Evolutionary conservation across 2,329 filamentous ascomycete species (phyloP), one percentile per base, ranked within the genome.

Genomic region (Pseudocercospora ulei): DNA sequence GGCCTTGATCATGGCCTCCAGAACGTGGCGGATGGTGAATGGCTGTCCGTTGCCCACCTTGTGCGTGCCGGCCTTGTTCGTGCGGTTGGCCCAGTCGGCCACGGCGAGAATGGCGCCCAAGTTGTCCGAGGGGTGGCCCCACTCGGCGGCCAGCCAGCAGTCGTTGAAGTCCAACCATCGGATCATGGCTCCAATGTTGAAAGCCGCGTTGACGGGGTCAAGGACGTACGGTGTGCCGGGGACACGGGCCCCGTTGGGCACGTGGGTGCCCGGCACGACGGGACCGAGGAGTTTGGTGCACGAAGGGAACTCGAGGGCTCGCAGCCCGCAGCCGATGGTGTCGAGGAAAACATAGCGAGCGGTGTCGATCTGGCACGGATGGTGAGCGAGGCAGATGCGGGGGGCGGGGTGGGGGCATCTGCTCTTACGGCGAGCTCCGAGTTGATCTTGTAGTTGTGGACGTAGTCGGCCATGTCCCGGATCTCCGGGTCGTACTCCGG

Each of bases 161-260:
- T 98, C 90, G 65, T 98, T 98, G 76, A 96, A 98, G 70, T 98
- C 90, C 57, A 98, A 76, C 90, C 90, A 98, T 61, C 90, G 76
- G 69, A 98, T 94, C 80, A 94, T 93, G 57, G 90, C 82, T 56
- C 90, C 90, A 56, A 98, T 96, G 73, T 96, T 96, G 76, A 98
- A 96, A 49, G 90, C 90, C 48, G 81, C 90, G 57, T 88, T 88
- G 61, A 96, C 78, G 24, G 90, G 90, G 63, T 96, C 90, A 54
- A 98, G 78, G 67, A 92, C 80, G 69, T 88, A 96, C 52, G 82
- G 77, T 19, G 90, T 96, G 50, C 90, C 90, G 25, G 83, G 84
- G 28, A 98, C 84, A 61, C 79, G 84, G 56, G 85, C 80, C 52
- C 90, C 90, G 60, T 94, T 87, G 60, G 90, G 88, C 38, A 96